Conservation (phyloP, 1,284 basidiomycete genomes). For the Mycena sp. region DNA sequence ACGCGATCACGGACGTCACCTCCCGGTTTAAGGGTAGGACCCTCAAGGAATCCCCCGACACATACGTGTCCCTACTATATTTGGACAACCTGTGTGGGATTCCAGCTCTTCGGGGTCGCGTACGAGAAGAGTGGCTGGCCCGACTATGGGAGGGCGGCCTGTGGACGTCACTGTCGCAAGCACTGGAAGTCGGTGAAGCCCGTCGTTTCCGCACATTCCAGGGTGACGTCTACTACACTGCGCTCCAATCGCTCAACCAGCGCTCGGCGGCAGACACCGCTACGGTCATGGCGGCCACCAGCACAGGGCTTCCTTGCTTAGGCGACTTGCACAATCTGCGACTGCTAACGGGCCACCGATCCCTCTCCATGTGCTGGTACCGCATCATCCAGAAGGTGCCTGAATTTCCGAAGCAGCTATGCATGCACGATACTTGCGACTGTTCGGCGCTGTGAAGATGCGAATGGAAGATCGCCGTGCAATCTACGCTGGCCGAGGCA, state of each 20-base stretch:
- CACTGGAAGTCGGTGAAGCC: not conserved
- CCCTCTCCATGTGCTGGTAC: not conserved
- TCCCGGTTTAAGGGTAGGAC: no score
- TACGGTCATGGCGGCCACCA: not conserved
- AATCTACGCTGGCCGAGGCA: no score
- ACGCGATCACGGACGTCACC: not conserved
- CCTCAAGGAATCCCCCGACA: not conserved
- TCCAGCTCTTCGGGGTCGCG: no score
- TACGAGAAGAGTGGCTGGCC: not conserved
- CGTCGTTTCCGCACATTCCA: not conserved
- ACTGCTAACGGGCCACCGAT: not conserved
- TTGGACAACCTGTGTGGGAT: no score
- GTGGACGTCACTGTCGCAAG: not conserved
- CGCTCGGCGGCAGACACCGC: not conserved
- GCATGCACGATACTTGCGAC: not conserved
- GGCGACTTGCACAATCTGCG: not conserved
- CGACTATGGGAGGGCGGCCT: not conserved
- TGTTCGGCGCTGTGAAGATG: not conserved
- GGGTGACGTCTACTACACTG: not conserved
- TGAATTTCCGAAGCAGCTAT: not conserved
- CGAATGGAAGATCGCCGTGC: no score
- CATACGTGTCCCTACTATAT: not conserved
- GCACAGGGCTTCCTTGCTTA: not conserved
- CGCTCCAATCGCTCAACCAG: not conserved
- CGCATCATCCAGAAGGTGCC: not conserved